Evolutionary conservation across 1,139 yeast species (phyloP).

Genomic region (Arxiozyma telluris): DNA sequence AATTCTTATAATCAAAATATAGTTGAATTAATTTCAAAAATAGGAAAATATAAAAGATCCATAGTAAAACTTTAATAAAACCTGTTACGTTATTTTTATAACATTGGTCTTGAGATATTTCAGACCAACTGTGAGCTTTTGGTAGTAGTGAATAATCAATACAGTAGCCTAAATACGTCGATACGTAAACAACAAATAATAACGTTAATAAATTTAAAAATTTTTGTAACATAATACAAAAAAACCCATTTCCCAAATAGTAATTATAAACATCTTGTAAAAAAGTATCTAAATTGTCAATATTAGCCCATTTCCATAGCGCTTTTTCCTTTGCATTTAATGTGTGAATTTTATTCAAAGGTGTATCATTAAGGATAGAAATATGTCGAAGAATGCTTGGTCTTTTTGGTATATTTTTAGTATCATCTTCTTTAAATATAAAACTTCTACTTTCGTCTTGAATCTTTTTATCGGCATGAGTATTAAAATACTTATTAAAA

Average conservation of each 20-base stretch:
- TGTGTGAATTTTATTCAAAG: conserved; percentile 22
- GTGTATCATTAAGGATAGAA: conserved; percentile 24
- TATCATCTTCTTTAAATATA: conserved; percentile 5
- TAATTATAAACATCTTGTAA: conserved; percentile 75
- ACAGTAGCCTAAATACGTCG: conserved; percentile 78
- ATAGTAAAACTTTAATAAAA: conserved; percentile 47
- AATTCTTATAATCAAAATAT: conserved; percentile 35
- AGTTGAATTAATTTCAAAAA: conserved; percentile 52
- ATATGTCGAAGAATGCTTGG: conserved; percentile 24
- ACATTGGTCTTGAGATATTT: conserved; percentile 56
- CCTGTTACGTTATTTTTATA: conserved; percentile 40
- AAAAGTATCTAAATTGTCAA: conserved; percentile 80
- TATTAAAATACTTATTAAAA: background rate
- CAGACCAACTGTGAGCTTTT: conserved; percentile 32
- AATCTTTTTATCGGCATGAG: background rate
- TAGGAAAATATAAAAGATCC: conserved; percentile 55
- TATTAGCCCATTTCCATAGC: conserved; percentile 92
- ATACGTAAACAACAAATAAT: conserved; percentile 65
- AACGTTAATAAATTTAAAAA: conserved; percentile 62
- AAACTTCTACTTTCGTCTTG: conserved; percentile 7
- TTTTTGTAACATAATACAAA: conserved; percentile 61
- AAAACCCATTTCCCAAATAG: conserved; percentile 76
- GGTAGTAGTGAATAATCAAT: conserved; percentile 52
- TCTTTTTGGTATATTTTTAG: conserved; percentile 11
- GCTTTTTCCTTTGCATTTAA: conserved; percentile 69